Conservation (phyloP, 169 alveolate species). For the Cryptosporidium andersoni region DNA sequence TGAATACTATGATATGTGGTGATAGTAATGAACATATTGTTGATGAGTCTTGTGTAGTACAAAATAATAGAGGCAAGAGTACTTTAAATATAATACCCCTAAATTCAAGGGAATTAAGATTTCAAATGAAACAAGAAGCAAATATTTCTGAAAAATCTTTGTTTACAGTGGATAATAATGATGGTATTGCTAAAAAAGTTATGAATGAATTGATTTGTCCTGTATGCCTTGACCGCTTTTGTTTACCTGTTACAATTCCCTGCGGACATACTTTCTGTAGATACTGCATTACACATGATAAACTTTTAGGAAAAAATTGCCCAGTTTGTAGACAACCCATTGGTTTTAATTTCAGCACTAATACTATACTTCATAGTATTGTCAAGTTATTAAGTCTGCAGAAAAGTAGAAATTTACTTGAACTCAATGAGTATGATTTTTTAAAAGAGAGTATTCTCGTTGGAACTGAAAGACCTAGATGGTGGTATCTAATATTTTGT, state of each 20-base stretch:
- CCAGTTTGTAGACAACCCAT: slow-evolving; percentile 88
- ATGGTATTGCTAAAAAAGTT: slow-evolving; percentile 14
- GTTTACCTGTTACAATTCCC: slow-evolving; percentile 86
- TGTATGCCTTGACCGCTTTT: slow-evolving; percentile 85
- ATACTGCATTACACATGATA: slow-evolving; percentile 85
- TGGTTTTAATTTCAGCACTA: slow-evolving; percentile 80
- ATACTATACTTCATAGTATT: slow-evolving; percentile 83
- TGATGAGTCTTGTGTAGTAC: too few species aligned
- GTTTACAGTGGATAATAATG: neutral
- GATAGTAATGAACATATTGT: too few species aligned
- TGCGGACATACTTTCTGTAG: slow-evolving; percentile 92
- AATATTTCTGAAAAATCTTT: neutral
- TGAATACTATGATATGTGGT: too few species aligned
- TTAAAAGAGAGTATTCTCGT: neutral
- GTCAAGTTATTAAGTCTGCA: slow-evolving; percentile 74
- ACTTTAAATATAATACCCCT: too few species aligned
- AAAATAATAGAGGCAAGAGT: too few species aligned
- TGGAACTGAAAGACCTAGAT: slow-evolving; percentile 23
- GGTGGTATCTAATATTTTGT: slow-evolving; percentile 69
- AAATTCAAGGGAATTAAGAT: too few species aligned
- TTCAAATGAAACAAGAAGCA: neutral
- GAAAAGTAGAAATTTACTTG: neutral
- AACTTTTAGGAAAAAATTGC: slow-evolving; percentile 80
- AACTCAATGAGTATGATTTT: neutral
- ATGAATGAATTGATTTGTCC: slow-evolving; percentile 85